Base-by-base conservation (phyloP, 148 eudicot genomes). In the Arbutus unedo region DNA sequence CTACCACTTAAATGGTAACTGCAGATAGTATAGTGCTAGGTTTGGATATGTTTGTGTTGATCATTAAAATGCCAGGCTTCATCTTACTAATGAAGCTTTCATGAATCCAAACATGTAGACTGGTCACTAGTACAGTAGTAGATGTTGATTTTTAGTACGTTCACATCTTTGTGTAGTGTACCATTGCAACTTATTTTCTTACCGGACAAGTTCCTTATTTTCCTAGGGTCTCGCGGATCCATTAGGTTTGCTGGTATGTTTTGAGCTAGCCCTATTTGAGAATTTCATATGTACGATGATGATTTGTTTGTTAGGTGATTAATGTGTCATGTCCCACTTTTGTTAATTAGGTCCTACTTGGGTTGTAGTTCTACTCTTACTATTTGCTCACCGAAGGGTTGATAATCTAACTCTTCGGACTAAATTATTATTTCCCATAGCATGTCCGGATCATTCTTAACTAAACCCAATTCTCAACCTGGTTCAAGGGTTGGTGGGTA, bases 1-100 rank as follows among this genome's bases (percentile, higher is more conserved):
- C 98, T 57, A 80, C 94, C 16, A 83, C 97, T 51, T 91, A 88
- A 92, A 21, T 25, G 48, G 19, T 19, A 38, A 57, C 55, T 73
- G 78, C 83, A 21, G n/a, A 45, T 57, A 54, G 13, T 23, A 16
- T 66, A 64, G 74, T 79, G 21, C 54, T 47, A 6, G 25, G 66
- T 64, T 44, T 18, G 15, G 41, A 3, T 3, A 18, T 78, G 38
- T 57, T 59, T 78, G 8, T 8, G 44, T 47, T 45, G 3, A 0
- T 10, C n/a, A 21, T 11, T 57, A 47, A 59, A 79, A 15, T 79
- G 71, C 72, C 49, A 14, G 10, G 72, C 81, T 79, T 62, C 81
- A 44, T 60, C 11, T 45, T n/a, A 38, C 49, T 41, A 78, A 43
- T 78, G 80, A 78, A 54, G 80, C 49, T 78, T 73, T 54, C 23